A percentile compares a stretch with the other conserved stretches of the same genome.
These are phyloP conservation scores for Fomitopsis serialis DNA, from an alignment of 768 basidiomycete genomes.

Conservation along the genomic window DNA sequence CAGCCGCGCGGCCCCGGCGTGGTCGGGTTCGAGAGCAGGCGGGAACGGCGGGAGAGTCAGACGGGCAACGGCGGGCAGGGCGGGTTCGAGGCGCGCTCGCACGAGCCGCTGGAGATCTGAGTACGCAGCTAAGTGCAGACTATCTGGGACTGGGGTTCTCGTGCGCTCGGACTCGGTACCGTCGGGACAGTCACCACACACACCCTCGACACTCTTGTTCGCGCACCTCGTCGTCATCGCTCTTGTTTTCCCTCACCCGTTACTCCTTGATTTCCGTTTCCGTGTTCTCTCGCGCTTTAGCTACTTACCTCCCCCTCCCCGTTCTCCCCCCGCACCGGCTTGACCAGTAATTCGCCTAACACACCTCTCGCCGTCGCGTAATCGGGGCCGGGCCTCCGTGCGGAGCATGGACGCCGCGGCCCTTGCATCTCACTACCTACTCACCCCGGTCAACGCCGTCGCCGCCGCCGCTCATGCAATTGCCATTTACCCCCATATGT, in stretches of 20 bases:
- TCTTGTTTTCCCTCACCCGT: too few relatives aligned
- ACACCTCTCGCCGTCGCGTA: not conserved
- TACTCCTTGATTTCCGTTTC: not conserved
- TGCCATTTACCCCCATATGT: not conserved
- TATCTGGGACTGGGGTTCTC: not conserved
- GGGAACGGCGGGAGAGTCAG: conserved; percentile 47
- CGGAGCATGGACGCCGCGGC: not conserved
- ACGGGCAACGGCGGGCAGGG: conserved; percentile 36
- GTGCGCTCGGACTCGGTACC: conserved; percentile 8
- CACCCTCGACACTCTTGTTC: conserved; percentile 17
- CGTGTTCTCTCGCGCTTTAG: not conserved
- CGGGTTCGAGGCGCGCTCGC: conserved; percentile 78
- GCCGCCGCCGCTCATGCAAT: too few relatives aligned
- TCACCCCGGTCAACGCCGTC: not conserved
- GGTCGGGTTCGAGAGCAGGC: conserved; percentile 64
- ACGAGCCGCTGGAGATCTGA: conserved; percentile 84
- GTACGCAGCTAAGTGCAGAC: not conserved
- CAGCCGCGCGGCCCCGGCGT: conserved; percentile 83
- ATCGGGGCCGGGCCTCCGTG: not conserved
- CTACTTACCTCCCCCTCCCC: not conserved
- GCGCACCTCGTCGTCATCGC: not conserved
- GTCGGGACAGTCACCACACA: conserved; percentile 1
- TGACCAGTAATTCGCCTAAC: not conserved
- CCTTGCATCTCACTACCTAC: not conserved
- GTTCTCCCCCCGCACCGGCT: not conserved